Evolutionary conservation across 1,139 yeast species (phyloP), one percentile per base, ranked within the genome.

Genomic region (Saccharomyces hybrid): DNA sequence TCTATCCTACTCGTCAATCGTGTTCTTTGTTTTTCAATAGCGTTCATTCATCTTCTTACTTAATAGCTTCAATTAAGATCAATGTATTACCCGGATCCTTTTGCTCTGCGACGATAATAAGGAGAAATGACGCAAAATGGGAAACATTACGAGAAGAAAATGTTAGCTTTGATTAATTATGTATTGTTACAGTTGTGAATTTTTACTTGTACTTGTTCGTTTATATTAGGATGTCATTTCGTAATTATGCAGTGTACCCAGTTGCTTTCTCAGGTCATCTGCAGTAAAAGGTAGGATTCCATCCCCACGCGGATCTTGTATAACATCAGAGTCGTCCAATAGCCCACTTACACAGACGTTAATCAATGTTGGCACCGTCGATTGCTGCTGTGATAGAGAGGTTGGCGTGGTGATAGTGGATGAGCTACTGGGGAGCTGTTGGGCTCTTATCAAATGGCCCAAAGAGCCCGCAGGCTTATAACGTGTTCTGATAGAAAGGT

Each of bases 391-490:
- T 9, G 44, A 38, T 19, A 19, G 12, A 8, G 47, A 47, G 16
- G 28, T 38, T 21, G 38, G 11, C 3, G 54, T 42, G 19, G 24
- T 21, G 6, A 27, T 29, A 19, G 26, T n/a, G n/a, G 19, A 14
- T n/a, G 29, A 14, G 27, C 14, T 31, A 11, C 42, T 24, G 28
- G 47, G 28, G 3, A 26, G 50, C 12, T 46, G 19, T 21, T 52
- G 54, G 24, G 26, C 44, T 12, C 51, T 46, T 14, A 46, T 14
- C 8, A 63, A 63, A 19, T 66, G 64, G 42, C 71, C 61, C 32
- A 77, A 71, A 0, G 80, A 70, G 14, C 90, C 90, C 12, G 89
- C 89, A 1, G 91, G 90, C 67, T 79, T 82, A 69, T 77, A 84
- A 50, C 77, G 75, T 57, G 82, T 76, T 54, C 73, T 78, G 59